These are phyloP conservation scores for Ceratocystis destructans DNA, from an alignment of 2,329 filamentous ascomycete genomes.

Conservation along the genomic window DNA sequence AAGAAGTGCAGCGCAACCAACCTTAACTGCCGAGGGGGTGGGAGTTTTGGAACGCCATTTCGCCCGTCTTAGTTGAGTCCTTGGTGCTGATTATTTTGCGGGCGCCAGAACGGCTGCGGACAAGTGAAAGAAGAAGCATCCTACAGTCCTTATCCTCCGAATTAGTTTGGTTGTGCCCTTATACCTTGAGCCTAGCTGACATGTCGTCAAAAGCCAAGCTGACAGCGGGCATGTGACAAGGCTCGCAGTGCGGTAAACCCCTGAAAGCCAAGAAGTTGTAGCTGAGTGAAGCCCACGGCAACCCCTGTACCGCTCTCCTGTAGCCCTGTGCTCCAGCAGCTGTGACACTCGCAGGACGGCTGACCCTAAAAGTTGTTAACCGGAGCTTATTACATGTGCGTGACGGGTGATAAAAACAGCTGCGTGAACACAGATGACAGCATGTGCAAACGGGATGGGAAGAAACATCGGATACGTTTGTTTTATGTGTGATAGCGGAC, in stretches of 20 bases:
- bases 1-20: neutral
- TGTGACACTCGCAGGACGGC: neutral
- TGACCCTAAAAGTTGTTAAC: neutral
- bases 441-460: too few relatives aligned
- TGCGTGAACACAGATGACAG: neutral
- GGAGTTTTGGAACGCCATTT: neutral
- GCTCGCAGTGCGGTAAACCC: neutral
- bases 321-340: neutral
- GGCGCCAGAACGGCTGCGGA: neutral
- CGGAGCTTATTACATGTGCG: neutral
- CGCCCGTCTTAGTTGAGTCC: neutral
- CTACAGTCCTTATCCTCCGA: neutral
- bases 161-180: neutral
- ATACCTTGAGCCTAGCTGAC: neutral
- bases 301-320: neutral
- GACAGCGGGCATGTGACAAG: neutral
- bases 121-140: neutral
- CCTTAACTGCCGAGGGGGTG: neutral
- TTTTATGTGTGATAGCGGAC: neutral
- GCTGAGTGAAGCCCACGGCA: neutral
- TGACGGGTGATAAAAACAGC: neutral
- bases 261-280: neutral
- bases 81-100: constrained; percentile 3
- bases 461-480: too few relatives aligned
- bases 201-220: neutral